Evolutionary conservation across 495 filamentous ascomycete genomes (phyloP).

Genomic region (Tuber magnatum): DNA sequence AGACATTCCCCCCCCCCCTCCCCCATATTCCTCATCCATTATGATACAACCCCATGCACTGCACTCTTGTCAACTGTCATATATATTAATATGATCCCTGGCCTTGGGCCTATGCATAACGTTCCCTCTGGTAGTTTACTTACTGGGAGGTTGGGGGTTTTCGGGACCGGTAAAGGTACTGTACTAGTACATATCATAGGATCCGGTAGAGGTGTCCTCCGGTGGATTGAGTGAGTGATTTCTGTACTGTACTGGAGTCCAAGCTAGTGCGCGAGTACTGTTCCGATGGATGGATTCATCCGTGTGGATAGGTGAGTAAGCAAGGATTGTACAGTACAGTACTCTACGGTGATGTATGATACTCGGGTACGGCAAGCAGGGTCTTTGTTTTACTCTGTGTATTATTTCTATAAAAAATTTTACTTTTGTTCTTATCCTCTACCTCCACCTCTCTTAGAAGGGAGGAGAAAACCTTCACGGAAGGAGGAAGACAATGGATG

Average conservation of each 20-base stretch:
- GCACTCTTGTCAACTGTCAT: too few relatives aligned
- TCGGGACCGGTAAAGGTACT: too few relatives aligned
- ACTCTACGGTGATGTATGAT: not conserved
- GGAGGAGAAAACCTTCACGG: not conserved
- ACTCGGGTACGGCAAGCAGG: too few relatives aligned
- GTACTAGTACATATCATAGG: too few relatives aligned
- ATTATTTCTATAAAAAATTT: not conserved
- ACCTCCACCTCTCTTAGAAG: not conserved
- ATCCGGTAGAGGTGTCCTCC: not conserved
- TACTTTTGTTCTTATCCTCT: not conserved
- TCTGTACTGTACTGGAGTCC: not conserved
- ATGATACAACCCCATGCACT: too few relatives aligned
- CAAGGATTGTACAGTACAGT: not conserved
- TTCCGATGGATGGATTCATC: not conserved
- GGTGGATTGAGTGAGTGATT: not conserved
- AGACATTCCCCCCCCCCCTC: too few relatives aligned
- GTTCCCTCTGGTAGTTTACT: too few relatives aligned
- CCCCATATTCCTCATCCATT: too few relatives aligned
- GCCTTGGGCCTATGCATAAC: too few relatives aligned
- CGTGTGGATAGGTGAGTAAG: not conserved
- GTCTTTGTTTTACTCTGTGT: not conserved
- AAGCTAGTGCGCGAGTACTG: too few relatives aligned
- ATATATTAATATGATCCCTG: too few relatives aligned
- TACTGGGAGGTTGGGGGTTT: not conserved
- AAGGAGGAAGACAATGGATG: too few relatives aligned